Evolutionary conservation across 768 basidiomycete species (phyloP), one percentile per base, ranked within the genome.

Genomic region (Calocybe indica): DNA sequence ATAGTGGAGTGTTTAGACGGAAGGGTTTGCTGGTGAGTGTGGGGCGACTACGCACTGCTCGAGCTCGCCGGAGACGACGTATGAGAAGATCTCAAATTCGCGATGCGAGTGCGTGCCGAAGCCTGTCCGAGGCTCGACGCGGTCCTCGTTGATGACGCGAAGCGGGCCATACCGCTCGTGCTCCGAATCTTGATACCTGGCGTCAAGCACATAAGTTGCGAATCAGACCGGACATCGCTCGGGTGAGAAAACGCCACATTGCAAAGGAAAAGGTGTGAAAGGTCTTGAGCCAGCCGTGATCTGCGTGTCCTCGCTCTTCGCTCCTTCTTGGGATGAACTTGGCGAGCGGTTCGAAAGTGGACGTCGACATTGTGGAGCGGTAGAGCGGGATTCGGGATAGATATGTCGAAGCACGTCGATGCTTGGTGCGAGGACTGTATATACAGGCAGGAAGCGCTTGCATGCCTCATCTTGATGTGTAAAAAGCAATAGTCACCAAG

Each of bases 111-210:
- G 90, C 0, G 83, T 85, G 2, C 89, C 92, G 53, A 97, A 97
- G 0, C 95, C 95, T 12, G 80, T 83, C 12, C 66, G 58, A 5
- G 85, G 68, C 4, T 74, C 76, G 36, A 94, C 88, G n/a, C 89
- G 83, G 56, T 92, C 91, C 64, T 96, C 93, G 67, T 96, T 96
- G 64, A 97, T 84, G 33, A 97, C 89, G 7, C 93, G 80, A 1
- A 97, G 77, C 11, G 79, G 57, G 1, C 93, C 89, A 53, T 80
- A 94, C 1, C 70, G 65, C 39, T 80, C 71, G 53, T 82, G 82
- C 1, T 67, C 45, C 6, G 59, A 52, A 40, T 85, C 83, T 36
- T 79, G 72, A 60, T 92, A 95, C 57, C 77, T 82, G 32, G 10
- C 42, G 42, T 10, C 5, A 28, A 29, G 10, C 22, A 4, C 22